phyloP scores from a whole-genome alignment of 2,329 filamentous ascomycete species.

The Hymenoscyphus albidus region DNA sequence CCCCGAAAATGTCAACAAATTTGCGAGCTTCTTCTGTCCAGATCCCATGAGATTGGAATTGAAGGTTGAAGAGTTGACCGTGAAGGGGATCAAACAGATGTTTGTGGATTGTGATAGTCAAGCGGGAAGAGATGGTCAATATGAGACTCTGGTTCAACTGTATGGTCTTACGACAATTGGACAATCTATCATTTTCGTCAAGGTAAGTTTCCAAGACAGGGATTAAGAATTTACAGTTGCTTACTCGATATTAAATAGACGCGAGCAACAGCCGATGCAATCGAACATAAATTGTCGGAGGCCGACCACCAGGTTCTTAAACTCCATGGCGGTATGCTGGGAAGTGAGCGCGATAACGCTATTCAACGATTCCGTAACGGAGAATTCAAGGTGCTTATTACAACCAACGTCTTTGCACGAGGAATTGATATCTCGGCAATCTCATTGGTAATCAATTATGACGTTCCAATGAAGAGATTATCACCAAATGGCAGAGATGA shows the following conservation, averaged over 20 bases:
- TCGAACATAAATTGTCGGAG: constrained; percentile 77
- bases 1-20: constrained; percentile 82
- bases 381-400: constrained; percentile 91
- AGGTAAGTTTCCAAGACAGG: constrained; percentile 48
- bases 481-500: constrained; percentile 60
- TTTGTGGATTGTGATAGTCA: constrained; percentile 89
- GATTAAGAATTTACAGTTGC: neutral
- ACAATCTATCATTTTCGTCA: constrained; percentile 97
- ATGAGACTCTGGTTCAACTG: constrained; percentile 81
- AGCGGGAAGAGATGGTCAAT: constrained; percentile 61
- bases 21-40: constrained; percentile 80
- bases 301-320: constrained; percentile 92
- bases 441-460: constrained; percentile 98
- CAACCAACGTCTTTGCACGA: constrained; percentile 92
- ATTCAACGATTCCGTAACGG: constrained; percentile 84
- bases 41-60: constrained; percentile 83
- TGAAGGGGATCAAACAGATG: constrained; percentile 96
- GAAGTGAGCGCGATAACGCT: constrained; percentile 74
- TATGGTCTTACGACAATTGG: constrained; percentile 96
- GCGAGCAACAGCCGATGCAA: constrained; percentile 78
- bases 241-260: constrained; percentile 50
- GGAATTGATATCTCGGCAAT: constrained; percentile 93
- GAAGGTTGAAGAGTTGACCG: constrained; percentile 85
- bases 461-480: constrained; percentile 63
- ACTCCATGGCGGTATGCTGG: constrained; percentile 84